These are phyloP conservation scores for Myriosclerotinia scirpicola DNA, from an alignment of 2,329 filamentous ascomycete genomes.

Conservation along the genomic window DNA sequence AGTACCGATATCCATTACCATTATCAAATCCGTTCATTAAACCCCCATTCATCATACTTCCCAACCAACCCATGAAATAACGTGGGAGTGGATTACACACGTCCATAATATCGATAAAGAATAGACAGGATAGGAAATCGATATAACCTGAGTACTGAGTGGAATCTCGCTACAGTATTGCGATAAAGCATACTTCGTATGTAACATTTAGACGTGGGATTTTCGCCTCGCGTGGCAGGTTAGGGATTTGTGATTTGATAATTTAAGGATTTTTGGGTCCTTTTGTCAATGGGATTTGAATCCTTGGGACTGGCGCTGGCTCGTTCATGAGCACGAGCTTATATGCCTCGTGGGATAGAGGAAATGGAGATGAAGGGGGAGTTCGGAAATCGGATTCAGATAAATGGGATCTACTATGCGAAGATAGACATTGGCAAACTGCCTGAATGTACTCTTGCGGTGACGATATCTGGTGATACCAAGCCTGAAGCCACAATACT, in stretches of 20 bases:
- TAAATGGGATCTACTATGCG: background rate
- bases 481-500: background rate
- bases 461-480: background rate
- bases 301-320: background rate
- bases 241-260: background rate
- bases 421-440: background rate
- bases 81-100: slow-evolving; percentile 8
- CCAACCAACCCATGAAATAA: background rate
- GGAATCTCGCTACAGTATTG: slow-evolving; percentile 3
- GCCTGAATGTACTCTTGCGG: background rate
- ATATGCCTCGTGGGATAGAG: background rate
- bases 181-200: slow-evolving; percentile 11
- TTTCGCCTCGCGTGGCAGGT: slow-evolving; percentile 2
- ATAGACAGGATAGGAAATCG: background rate
- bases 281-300: background rate
- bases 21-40: background rate
- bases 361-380: background rate
- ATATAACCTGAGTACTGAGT: background rate
- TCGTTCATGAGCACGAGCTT: background rate
- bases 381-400: background rate
- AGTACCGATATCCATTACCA: no score
- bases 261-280: background rate
- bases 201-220: background rate
- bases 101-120: background rate
- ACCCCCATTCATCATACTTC: background rate